Base-by-base conservation (phyloP, 169 alveolate genomes). In the Blepharisma undulans region DNA sequence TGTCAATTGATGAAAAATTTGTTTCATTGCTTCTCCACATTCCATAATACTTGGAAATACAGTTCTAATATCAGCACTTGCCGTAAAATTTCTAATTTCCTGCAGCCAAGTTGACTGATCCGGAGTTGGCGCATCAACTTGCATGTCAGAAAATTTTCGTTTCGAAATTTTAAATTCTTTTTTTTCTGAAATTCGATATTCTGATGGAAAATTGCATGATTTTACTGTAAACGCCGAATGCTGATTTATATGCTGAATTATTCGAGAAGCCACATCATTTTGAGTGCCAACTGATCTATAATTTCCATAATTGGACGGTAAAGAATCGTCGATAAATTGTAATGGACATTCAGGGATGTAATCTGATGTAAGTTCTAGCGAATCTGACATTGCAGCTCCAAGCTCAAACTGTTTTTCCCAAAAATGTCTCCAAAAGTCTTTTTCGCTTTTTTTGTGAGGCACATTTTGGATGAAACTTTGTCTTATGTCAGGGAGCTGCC, bases 361-460 rank as follows among this genome's bases (percentile, higher is more conserved):
- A 19, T 21, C 33, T 19, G 71, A 27, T 21, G 76, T 82, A 6
- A 82, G n/a, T 82, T 82, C 89, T 22, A 82, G n/a, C 14, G 89
- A 72, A 30, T 82, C 89, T 48, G 78, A 8, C 77, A 82, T 34
- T 0, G 89, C 78, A 22, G 33, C 76, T 21, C 89, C 89, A 21
- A 60, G 25, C 48, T 36, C 29, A 21, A 82, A 10, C 77, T 82
- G 89, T 10, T 82, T 32, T 82, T 82, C 89, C 89, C 89, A 82
- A 33, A 82, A 82, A 59, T 30, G 33, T 10, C 77, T 82, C 89
- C 89, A 82, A 82, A 82, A 82, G 7, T 82, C 89, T 25, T 32
- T 82, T 82, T 82, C 89, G 72, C 29, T 48, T n/a, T 82, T 82
- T 82, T 59, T 34, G n/a, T 82, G 89, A 82, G 89, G 89, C 2